Conservation (phyloP, 202 grass and related monocot species). For the Brachypodium distachyon region DNA sequence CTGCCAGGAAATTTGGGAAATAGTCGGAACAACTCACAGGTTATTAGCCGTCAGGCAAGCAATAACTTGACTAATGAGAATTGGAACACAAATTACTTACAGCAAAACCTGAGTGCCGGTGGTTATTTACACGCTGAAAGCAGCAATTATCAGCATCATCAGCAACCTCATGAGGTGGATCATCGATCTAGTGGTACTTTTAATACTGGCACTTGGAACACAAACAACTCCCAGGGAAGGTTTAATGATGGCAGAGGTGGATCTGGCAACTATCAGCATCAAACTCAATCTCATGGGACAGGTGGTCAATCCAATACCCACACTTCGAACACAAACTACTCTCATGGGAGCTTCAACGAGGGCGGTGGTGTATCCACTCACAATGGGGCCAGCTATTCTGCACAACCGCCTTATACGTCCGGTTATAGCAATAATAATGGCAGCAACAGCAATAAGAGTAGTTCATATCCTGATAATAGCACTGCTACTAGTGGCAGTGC, state of each 20-base stretch:
- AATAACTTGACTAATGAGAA: constrained; percentile 23
- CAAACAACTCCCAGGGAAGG: constrained; percentile 8
- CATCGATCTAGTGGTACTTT: background rate
- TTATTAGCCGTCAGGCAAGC: constrained; percentile 10
- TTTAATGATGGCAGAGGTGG: constrained; percentile 16
- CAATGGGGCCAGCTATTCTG: constrained; percentile 16
- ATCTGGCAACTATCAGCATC: constrained; percentile 24
- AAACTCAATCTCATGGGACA: constrained; percentile 14
- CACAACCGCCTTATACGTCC: constrained; percentile 26
- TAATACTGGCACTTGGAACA: background rate
- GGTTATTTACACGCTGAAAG: constrained; percentile 2
- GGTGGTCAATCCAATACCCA: background rate
- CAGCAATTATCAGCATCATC: constrained; percentile 20
- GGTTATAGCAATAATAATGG: constrained; percentile 30
- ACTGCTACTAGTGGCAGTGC: background rate
- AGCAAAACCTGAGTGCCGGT: constrained; percentile 10
- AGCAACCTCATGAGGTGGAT: constrained; percentile 10
- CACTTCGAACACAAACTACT: background rate
- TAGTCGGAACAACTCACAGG: constrained; percentile 1
- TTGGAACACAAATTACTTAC: constrained; percentile 17
- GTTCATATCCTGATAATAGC: constrained; percentile 20
- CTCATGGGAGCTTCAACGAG: constrained; percentile 21
- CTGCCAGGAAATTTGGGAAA: background rate
- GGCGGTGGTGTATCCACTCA: background rate
- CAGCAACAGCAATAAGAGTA: constrained; percentile 9